Evolutionary conservation across 2,329 filamentous ascomycete species (phyloP).

Genomic region (Sporothrix phasma): DNA sequence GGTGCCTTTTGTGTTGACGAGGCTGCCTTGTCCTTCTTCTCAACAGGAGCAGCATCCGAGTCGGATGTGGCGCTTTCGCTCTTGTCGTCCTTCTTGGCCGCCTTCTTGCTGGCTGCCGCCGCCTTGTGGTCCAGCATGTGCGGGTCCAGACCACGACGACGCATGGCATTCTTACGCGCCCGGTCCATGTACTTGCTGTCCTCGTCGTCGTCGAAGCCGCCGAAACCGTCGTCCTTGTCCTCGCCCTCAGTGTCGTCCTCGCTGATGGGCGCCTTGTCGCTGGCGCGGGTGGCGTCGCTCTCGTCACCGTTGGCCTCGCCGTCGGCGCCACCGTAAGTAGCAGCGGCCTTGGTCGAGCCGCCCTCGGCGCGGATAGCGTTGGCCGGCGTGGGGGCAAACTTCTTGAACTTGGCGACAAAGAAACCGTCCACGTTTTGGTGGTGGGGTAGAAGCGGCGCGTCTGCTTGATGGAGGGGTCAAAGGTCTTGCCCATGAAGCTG

Average conservation of each 20-base stretch:
- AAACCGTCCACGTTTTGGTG: slow-evolving; percentile 75
- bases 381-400: slow-evolving; percentile 66
- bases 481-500: slow-evolving; percentile 81
- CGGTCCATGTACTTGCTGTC: slow-evolving; percentile 62
- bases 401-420: slow-evolving; percentile 96
- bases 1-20: slow-evolving; percentile 15
- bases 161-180: slow-evolving; percentile 63
- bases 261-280: slow-evolving; percentile 62
- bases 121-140: slow-evolving; percentile 39
- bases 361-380: slow-evolving; percentile 35
- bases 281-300: slow-evolving; percentile 25
- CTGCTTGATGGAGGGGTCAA: slow-evolving; percentile 74
- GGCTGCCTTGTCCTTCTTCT: neutral
- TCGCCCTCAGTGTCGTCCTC: slow-evolving; percentile 34
- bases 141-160: slow-evolving; percentile 64
- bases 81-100: slow-evolving; percentile 12
- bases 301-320: slow-evolving; percentile 14
- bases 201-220: slow-evolving; percentile 64
- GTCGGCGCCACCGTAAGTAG: neutral
- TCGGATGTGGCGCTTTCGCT: neutral
- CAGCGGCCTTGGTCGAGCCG: slow-evolving; percentile 15
- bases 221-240: slow-evolving; percentile 44
- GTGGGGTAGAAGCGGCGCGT: slow-evolving; percentile 80
- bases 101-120: slow-evolving; percentile 21
- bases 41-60: neutral